Evolutionary conservation across 305 asterid species (phyloP).

Genomic region (Solanum aculeatissimum): DNA sequence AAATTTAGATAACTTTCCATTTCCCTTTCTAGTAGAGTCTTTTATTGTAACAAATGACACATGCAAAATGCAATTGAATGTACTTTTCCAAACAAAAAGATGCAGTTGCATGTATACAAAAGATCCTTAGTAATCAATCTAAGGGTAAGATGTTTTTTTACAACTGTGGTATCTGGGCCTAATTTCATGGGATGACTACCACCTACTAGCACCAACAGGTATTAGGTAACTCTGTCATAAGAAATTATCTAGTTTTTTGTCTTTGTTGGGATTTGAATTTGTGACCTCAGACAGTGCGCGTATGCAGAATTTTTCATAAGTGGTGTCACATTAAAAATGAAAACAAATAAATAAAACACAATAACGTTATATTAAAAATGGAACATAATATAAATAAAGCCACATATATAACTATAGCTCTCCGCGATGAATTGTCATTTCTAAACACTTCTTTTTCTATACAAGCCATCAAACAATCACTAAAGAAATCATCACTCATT

Average conservation of each 20-base stretch:
- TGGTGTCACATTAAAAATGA: background rate
- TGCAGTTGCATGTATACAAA: background rate
- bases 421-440: background rate
- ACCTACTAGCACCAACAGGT: background rate
- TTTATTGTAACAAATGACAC: background rate
- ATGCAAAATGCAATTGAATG: background rate
- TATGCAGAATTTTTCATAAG: background rate
- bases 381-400: background rate
- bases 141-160: background rate
- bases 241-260: background rate
- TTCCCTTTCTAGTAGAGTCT: background rate
- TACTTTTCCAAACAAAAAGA: background rate
- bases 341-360: background rate
- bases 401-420: background rate
- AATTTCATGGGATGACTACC: background rate
- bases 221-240: background rate
- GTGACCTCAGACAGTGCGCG: background rate
- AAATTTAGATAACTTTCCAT: background rate
- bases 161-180: background rate
- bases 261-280: background rate
- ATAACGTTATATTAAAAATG: background rate
- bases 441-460: background rate
- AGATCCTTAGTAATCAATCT: background rate
- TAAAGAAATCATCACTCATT: background rate
- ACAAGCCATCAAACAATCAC: background rate